Evolutionary conservation across 495 filamentous ascomycete species (phyloP).

Genomic region (Aspergillus mulundensis): DNA sequence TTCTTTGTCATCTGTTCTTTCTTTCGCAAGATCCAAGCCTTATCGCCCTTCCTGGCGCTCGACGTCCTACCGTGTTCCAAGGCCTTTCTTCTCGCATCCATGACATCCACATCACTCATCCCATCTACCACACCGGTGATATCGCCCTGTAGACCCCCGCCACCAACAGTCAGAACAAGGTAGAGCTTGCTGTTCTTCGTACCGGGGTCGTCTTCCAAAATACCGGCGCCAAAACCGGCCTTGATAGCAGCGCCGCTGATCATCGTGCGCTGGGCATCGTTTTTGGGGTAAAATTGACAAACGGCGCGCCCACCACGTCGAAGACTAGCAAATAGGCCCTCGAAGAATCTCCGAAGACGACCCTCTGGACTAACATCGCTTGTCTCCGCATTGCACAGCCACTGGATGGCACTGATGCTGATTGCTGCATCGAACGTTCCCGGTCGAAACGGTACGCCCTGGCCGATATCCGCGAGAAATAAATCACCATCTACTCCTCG

Average conservation of each 20-base stretch:
- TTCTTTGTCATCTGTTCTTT: constrained; percentile 94
- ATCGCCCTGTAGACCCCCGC: constrained; percentile 68
- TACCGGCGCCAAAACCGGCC: constrained; percentile 91
- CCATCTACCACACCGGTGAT: constrained; percentile 82
- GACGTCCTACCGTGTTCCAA: constrained; percentile 42
- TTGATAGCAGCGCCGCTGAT: constrained; percentile 82
- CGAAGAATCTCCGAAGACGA: constrained; percentile 79
- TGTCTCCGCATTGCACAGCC: constrained; percentile 93
- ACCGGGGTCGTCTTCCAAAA: constrained; percentile 90
- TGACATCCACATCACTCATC: constrained; percentile 80
- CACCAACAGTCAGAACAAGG: constrained; percentile 88
- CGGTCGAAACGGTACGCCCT: constrained; percentile 89
- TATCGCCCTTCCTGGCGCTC: constrained; percentile 67
- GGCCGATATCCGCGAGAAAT: constrained; percentile 87
- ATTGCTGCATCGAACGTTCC: constrained; percentile 94
- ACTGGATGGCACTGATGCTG: constrained; percentile 91
- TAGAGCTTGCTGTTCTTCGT: constrained; percentile 95
- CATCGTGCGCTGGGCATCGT: constrained; percentile 87
- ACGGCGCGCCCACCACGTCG: constrained; percentile 85
- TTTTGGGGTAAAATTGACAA: constrained; percentile 97
- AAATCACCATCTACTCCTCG: constrained; percentile 90
- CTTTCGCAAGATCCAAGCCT: constrained; percentile 87
- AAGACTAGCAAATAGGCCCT: constrained; percentile 81
- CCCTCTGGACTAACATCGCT: constrained; percentile 74
- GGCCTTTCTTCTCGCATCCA: constrained; percentile 63